Percentiles rank a stretch among this genome's conserved stretches.
Evolutionary conservation across 2,329 filamentous ascomycete species (phyloP).

Genomic region (Epicoccum nigrum): DNA sequence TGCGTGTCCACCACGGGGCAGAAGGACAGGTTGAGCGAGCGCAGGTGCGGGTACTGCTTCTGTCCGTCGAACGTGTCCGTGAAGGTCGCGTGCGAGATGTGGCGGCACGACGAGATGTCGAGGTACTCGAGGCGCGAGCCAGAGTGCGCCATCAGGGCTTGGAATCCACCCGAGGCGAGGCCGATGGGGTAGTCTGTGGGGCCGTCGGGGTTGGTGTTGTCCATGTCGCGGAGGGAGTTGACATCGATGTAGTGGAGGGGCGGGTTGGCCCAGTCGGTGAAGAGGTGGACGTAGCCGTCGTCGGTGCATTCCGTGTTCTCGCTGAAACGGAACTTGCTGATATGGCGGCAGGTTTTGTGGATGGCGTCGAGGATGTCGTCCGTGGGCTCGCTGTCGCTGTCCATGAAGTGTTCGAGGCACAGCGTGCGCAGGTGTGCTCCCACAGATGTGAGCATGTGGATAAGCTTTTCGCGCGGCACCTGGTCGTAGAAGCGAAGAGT

Average conservation of each 20-base stretch:
- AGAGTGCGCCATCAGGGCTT: constrained; percentile 83
- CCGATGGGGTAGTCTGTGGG: constrained; percentile 67
- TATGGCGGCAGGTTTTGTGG: constrained; percentile 68
- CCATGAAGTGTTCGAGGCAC: constrained; percentile 72
- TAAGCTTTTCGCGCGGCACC: constrained; percentile 63
- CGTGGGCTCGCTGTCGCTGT: constrained; percentile 64
- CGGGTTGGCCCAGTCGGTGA: constrained; percentile 76
- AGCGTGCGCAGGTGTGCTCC: constrained; percentile 76
- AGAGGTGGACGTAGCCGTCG: constrained; percentile 72
- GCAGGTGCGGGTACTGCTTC: constrained; percentile 69
- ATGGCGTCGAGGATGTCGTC: constrained; percentile 69
- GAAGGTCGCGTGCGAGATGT: constrained; percentile 76
- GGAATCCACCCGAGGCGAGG: constrained; percentile 76
- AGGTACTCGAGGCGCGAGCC: constrained; percentile 68
- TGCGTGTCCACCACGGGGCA: constrained; percentile 71
- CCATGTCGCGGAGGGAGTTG: constrained; percentile 76
- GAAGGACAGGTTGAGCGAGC: constrained; percentile 78
- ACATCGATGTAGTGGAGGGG: constrained; percentile 75
- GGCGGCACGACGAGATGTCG: constrained; percentile 82
- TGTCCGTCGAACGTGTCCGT: constrained; percentile 71
- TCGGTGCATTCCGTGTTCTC: constrained; percentile 80
- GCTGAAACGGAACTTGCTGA: constrained; percentile 81
- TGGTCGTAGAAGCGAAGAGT: constrained; percentile 70
- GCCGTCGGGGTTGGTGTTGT: constrained; percentile 71
- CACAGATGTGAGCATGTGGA: constrained; percentile 65